Conservation (phyloP, 2,329 filamentous ascomycete genomes). For the Teratosphaeria viscida region DNA sequence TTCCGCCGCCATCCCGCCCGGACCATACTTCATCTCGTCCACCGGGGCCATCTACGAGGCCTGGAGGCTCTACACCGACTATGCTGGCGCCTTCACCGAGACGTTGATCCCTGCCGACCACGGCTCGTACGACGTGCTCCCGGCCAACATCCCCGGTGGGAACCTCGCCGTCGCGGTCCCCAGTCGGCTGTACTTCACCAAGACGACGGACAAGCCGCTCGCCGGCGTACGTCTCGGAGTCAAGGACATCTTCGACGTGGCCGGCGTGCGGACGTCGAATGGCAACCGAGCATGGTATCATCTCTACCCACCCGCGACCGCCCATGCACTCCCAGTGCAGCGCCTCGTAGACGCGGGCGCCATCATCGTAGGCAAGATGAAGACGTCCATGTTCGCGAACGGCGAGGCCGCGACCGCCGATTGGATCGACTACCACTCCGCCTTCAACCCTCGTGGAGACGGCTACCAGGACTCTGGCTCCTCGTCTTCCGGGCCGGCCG, state of each 20-base stretch:
- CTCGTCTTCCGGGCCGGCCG: constrained; percentile 38
- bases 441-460: constrained; percentile 33
- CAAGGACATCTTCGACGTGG: constrained; percentile 39
- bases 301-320: constrained; percentile 37
- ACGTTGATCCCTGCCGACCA: constrained; percentile 30
- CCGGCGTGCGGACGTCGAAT: constrained; percentile 45
- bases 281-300: constrained; percentile 49
- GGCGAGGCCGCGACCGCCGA: constrained; percentile 41
- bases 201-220: constrained; percentile 44
- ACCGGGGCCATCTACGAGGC: constrained; percentile 39
- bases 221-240: constrained; percentile 51
- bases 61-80: constrained; percentile 41
- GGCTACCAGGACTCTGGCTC: constrained; percentile 37
- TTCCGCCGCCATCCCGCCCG: constrained; percentile 30
- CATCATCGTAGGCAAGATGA: constrained; percentile 37
- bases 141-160: constrained; percentile 29
- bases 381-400: constrained; percentile 37
- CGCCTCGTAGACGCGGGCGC: constrained; percentile 51
- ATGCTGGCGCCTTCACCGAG: constrained; percentile 41
- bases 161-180: constrained; percentile 44
- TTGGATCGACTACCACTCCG: constrained; percentile 36
- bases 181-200: constrained; percentile 49
- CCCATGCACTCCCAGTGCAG: constrained; percentile 43
- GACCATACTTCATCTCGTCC: constrained; percentile 42
- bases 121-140: constrained; percentile 34